These are phyloP conservation scores for Aphanomyces invadans DNA, from an alignment of 352 stramenopile genomes.

Conservation along the genomic window DNA sequence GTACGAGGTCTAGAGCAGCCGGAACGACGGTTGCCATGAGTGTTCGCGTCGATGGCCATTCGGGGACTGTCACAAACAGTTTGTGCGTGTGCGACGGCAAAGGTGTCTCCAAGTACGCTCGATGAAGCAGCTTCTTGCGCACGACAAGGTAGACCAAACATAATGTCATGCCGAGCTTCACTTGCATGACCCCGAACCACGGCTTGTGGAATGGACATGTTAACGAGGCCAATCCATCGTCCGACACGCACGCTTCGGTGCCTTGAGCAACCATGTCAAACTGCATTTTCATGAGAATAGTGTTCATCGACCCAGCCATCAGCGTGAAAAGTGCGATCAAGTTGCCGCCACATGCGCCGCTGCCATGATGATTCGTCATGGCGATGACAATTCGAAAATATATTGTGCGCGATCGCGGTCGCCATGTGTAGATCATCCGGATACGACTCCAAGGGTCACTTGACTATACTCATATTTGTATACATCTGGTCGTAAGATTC, in stretches of 20 bases:
- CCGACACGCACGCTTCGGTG: conserved; percentile 39
- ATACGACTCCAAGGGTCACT: not conserved
- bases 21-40: conserved; percentile 40
- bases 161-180: conserved; percentile 74
- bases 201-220: conserved; percentile 70
- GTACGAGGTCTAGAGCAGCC: conserved; percentile 65
- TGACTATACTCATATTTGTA: no score
- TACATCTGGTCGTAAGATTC: not conserved
- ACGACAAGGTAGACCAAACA: conserved; percentile 65
- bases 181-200: conserved; percentile 76
- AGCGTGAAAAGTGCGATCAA: conserved; percentile 57
- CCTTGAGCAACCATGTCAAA: conserved; percentile 51
- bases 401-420: not conserved
- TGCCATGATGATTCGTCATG: not conserved
- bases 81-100: conserved; percentile 23
- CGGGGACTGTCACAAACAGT: not conserved
- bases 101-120: conserved; percentile 53
- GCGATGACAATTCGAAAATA: not conserved
- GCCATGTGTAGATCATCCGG: not conserved
- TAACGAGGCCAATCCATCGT: conserved; percentile 14
- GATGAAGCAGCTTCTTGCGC: conserved; percentile 45
- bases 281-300: conserved; percentile 77
- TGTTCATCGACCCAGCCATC: conserved; percentile 70
- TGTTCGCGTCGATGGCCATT: not conserved
- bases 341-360: conserved; percentile 24